Conservation (phyloP, 768 basidiomycete genomes). For the Galerina marginata region DNA sequence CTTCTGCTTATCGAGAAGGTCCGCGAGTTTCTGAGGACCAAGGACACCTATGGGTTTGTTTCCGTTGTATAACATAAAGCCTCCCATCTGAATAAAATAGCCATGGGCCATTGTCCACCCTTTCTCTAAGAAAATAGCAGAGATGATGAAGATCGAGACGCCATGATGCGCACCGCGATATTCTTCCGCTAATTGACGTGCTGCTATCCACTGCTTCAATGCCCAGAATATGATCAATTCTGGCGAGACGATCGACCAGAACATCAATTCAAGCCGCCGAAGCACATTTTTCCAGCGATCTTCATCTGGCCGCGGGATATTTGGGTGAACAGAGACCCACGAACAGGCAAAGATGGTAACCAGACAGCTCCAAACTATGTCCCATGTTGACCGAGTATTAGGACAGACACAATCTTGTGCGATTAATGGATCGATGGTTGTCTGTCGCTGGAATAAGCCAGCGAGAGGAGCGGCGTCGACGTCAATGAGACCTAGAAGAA, state of each 20-base stretch:
- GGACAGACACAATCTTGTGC: not conserved
- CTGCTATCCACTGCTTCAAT: not conserved
- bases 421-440: not conserved
- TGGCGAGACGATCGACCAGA: conserved; percentile 1
- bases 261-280: not conserved
- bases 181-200: not conserved
- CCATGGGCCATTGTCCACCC: conserved; percentile 6
- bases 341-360: conserved; percentile 2
- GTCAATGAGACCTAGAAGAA: no score
- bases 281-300: not conserved
- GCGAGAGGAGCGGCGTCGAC: no score
- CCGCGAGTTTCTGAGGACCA: not conserved
- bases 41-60: not conserved
- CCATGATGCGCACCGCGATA: not conserved
- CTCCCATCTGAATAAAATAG: not conserved
- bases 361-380: conserved; percentile 7
- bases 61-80: not conserved
- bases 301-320: not conserved
- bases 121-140: not conserved
- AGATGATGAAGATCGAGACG: not conserved
- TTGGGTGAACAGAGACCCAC: conserved; percentile 8
- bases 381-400: not conserved
- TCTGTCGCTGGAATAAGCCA: no score
- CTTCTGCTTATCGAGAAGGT: not conserved
- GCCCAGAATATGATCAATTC: conserved; percentile 7